Base-by-base conservation (phyloP, 139 green algal species). In the Tetradesmus obliquus region DNA sequence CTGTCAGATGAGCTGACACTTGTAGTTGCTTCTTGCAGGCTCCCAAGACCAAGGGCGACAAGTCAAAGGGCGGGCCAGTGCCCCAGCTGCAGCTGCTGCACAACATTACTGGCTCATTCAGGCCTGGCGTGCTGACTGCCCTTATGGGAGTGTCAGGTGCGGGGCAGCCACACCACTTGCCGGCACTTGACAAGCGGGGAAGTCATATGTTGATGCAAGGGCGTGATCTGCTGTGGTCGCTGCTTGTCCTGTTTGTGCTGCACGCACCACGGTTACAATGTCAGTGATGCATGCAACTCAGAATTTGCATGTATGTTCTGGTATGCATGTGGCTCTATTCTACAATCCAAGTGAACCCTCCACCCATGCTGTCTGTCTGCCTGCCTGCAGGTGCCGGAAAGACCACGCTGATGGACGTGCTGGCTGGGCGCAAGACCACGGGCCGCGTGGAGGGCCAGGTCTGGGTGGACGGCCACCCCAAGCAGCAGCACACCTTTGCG, bases 381-480 rank as follows among this genome's bases (percentile, higher is more conserved):
- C 13, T 62, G n/a, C 13, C 3, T 22, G 17, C 82, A 87, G 94
- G 91, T 2, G 94, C 96, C 0, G 94, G 94, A 60, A 97, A 98
- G 94, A 98, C 96, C 1, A 98, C 96, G 7, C 85, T 97, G 20
- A 97, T 98, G 96, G 96, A 98, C 87, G 94, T 96, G 55, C 93
- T 98, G 10, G 95, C 95, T 19, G 95, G 96, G 3, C 92, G 96
- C 82, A 98, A 98, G 94, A 98, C 96, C 0, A 91, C 95, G 74
- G 97, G 97, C 22, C 32, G 93, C 3, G 95, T 97, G 76, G 89
- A 93, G 1, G 96, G 96, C 1, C 93, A 97, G 55, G n/a, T 88
- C 15, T 84, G 71, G 54, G 91, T 96, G 72, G 95, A 95, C 89
- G 94, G 93, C 7, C 91, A 97, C 82, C 93, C 94, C 55, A 97